Base-by-base conservation (phyloP, 2,329 filamentous ascomycete genomes). In the Talaromyces atroroseus region DNA sequence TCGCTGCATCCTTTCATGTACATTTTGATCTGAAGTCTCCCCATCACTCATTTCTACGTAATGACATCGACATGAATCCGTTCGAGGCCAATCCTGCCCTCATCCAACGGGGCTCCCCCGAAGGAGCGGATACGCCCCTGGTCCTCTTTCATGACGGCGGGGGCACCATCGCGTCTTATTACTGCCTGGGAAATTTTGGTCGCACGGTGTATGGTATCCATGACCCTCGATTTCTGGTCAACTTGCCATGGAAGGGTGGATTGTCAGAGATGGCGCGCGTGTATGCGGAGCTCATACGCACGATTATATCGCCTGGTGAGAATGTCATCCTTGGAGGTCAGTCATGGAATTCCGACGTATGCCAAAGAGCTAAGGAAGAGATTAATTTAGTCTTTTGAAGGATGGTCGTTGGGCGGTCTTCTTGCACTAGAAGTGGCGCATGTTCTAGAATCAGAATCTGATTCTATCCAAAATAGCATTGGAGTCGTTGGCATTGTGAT, bases 101-200 rank as follows among this genome's bases (percentile, higher is more conserved):
- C 46, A 24, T 48, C 21, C 46, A 48, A 32, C 24, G 26, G 18
- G 46, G 46, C 29, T 26, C 46, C 11, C n/a, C 4, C 29, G 46
- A 26, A 16, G 14, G 21, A 40, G 18, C 16, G 6, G 18, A 40
- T 38, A 26, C 72, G n/a, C 81, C 82, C 1, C 70, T 83, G 48
- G 71, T 85, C 57, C 74, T 85, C 45, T 71, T 84, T 40, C 82
- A 85, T 68, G 82, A 85, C 59, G 82, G 82, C 60, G 81, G 82
- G 61, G 82, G 82, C 64, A 85, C 82, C 1, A 78, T 77, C 2
- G 83, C 82, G 63, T 76, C 75, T 61, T 85, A 85, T 65, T 76
- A 82, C 67, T 79, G 78, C 59, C 72, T 85, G 3, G 74, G 77
- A 18, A 63, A 72, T 1, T 70, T 84, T 21, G 67, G 69, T 34